Base-by-base conservation (phyloP, 768 basidiomycete genomes). In the Dentipellis sp. region DNA sequence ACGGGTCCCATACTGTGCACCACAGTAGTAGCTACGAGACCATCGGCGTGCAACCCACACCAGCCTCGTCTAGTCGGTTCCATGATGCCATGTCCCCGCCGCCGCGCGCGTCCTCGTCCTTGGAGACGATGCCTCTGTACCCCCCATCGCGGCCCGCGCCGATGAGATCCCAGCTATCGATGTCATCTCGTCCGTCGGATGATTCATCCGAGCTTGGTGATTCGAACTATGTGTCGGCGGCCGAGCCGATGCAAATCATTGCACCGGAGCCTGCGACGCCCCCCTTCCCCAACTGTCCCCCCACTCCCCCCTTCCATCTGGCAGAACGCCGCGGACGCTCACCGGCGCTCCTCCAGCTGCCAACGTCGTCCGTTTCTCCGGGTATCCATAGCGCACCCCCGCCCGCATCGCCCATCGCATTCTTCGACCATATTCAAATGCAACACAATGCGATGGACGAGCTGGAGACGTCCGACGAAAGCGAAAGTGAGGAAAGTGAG, bases 381-480 rank as follows among this genome's bases (percentile, higher is more conserved):
- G 70, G 73, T 11, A 72, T 84, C 16, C 80, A 79, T 56, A 81
- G 82, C 45, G 83, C 80, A 36, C 84, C 86, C 12, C 79, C 77
- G 12, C 82, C 84, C 2, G 75, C 81, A 6, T 82, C 86, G 12
- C 80, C 84, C 0, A 78, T 81, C 22, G 80, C 81, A 34, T 89
- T 89, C 75, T 89, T 90, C 67, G 86, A 90, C 69, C 78, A 71
- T 58, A 82, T 89, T 47, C 84, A 88, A 61, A 71, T 77, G 14
- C 81, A 86, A 46, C 79, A 80, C 6, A 84, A 84, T 67, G 84
- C 80, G 22, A 81, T 89, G 80, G 84, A 87, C 61, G 87, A 84
- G 59, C 70, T 86, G 53, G 86, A 82, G 29, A 80, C 82, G 21
- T 81, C 80, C 17, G 38, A 40, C 51, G 48, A 50, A 2, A 23